Base-by-base conservation (phyloP, 306 rosid species). In the Corylus avellana region DNA sequence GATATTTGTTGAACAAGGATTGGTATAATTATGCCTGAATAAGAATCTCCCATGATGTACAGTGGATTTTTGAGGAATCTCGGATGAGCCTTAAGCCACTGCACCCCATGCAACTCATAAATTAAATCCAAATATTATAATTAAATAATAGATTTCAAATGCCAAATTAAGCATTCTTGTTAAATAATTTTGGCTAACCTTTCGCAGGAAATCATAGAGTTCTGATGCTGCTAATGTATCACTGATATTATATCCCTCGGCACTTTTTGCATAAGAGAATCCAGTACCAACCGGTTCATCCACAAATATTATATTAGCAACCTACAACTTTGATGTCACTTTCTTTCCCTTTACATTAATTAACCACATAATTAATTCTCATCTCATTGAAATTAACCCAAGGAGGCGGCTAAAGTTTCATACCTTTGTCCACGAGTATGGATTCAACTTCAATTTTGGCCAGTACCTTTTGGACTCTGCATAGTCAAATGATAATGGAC, bases 11-110 rank as follows among this genome's bases (percentile, higher is more conserved):
- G 75, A 37, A 72, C 82, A 71, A 88, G 53, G 42, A 84, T 72
- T 13, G 81, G 89, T 3, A 74, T 58, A 27, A 27, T 18, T 22
- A 81, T 18, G 55, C 91, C 89, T 2, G 90, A 47, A 48, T 87
- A 89, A 2, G 96, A 91, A 48, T 87, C 87, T 29, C 95, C 92
- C 68, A 84, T 87, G 37, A 91, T n/a, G 61, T 85, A 87, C 32
- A 88, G 51, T 46, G 87, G 83, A 84, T 91, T 87, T 14, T 63
- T 71, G 78, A 44, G 59, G 64, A 13, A 85, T 18, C 20, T 8
- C 0, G 47, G 42, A 29, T 73, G 83, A 17, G 16, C 55, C 49
- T 37, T 61, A 39, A 79, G 58, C 78, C 78, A 79, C 83, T 79
- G 83, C 67, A 50, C 39, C 47, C 0, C 25, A 22, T 22, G 37